A percentile compares a stretch with the other conserved stretches of the same genome.
Conservation (phyloP, 2,329 filamentous ascomycete genomes). For the Harringtonia lauricola region DNA sequence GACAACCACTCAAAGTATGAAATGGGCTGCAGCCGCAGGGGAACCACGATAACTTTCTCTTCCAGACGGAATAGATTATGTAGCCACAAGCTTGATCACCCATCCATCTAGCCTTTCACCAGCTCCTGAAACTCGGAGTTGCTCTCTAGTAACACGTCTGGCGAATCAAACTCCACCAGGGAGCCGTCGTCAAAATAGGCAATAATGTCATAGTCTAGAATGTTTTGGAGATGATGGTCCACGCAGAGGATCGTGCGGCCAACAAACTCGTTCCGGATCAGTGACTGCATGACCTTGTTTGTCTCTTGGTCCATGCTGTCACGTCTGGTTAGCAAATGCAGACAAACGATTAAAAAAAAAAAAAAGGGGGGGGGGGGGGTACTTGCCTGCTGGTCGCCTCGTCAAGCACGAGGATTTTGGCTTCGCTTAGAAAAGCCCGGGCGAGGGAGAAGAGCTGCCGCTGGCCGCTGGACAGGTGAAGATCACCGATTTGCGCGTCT, state of each 20-base stretch:
- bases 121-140: neutral
- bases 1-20: too few species aligned
- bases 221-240: slow-evolving; percentile 26
- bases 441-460: slow-evolving; percentile 38
- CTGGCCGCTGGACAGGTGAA: slow-evolving; percentile 29
- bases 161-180: slow-evolving; percentile 12
- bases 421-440: slow-evolving; percentile 28
- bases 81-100: too few species aligned
- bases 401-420: slow-evolving; percentile 31
- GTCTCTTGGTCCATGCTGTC: slow-evolving; percentile 48
- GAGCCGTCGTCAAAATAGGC: neutral
- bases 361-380: too few species aligned
- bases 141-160: neutral
- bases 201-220: slow-evolving; percentile 22
- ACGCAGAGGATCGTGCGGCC: slow-evolving; percentile 6
- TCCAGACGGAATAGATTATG: too few species aligned
- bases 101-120: neutral
- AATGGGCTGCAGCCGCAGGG: too few species aligned
- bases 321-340: too few species aligned
- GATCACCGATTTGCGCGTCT: slow-evolving; percentile 20
- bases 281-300: slow-evolving; percentile 40
- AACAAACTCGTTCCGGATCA: slow-evolving; percentile 25
- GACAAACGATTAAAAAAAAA: too few species aligned
- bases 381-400: slow-evolving; percentile 31
- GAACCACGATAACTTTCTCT: too few species aligned